phyloP scores from a whole-genome alignment of 208 protist genomes.

The Acanthamoeba culbertsoni region DNA sequence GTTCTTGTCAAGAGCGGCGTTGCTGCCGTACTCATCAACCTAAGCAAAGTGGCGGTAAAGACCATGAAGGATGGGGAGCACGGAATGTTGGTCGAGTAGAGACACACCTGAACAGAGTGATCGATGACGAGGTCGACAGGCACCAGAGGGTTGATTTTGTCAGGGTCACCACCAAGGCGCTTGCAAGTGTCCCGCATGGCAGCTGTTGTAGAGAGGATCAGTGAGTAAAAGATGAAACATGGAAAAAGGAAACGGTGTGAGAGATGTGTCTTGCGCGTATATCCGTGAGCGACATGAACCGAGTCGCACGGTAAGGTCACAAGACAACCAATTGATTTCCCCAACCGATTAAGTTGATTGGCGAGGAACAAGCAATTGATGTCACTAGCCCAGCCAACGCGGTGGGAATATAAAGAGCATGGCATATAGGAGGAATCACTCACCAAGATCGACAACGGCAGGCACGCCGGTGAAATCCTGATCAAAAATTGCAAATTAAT shows the following conservation, averaged over 20 bases:
- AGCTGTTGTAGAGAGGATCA: slow-evolving; percentile 82
- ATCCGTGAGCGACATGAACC: not conserved
- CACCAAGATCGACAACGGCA: slow-evolving; percentile 93
- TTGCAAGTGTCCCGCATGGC: slow-evolving; percentile 94
- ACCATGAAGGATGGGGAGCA: not conserved
- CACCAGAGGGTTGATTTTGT: slow-evolving; percentile 93
- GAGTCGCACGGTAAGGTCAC: not conserved
- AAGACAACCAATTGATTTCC: not conserved
- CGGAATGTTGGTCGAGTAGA: slow-evolving; percentile 57
- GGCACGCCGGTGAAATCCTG: slow-evolving; percentile 94
- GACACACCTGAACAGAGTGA: slow-evolving; percentile 94
- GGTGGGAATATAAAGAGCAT: too few relatives aligned
- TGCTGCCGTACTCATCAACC: slow-evolving; percentile 71
- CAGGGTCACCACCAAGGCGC: slow-evolving; percentile 90
- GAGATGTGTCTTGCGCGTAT: not conserved
- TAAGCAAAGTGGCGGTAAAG: not conserved
- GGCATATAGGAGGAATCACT: too few relatives aligned
- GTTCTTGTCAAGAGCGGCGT: slow-evolving; percentile 89
- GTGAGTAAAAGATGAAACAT: too few relatives aligned
- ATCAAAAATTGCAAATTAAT: not conserved
- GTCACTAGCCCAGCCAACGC: not conserved
- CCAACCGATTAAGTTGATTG: not conserved
- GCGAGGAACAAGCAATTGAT: not conserved
- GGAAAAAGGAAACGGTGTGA: too few relatives aligned
- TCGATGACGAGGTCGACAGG: slow-evolving; percentile 97